Base-by-base conservation (phyloP, 805 yeast genomes). In the Candida nitratophila region DNA sequence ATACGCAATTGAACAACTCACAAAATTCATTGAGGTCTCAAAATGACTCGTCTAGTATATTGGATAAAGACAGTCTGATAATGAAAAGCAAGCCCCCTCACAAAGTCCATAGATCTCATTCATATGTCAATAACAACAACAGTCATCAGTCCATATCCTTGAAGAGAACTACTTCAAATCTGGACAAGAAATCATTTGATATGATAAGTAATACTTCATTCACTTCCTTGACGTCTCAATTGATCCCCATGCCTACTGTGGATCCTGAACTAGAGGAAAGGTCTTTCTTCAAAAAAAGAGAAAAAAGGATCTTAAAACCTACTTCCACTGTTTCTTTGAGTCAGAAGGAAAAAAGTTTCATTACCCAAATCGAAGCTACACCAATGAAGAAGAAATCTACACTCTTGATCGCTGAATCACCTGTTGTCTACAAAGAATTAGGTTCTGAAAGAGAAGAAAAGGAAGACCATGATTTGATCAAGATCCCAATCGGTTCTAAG, bases 131-230 rank as follows among this genome's bases (percentile, higher is more conserved):
- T n/a, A n/a, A n/a, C n/a, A n/a, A n/a, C n/a, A n/a, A n/a, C n/a
- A n/a, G n/a, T 29, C 12, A 29, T 29, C 12, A 29, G n/a, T 11
- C 32, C 14, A 29, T 29, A 11, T 29, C 32, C 8, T 30, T 58
- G 16, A 55, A 49, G 42, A 45, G 64, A 27, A 40, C 61, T 9
- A 34, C 56, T 11, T 59, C 66, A 16, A 50, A 50, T 27, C 38
- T 34, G 24, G 37, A 34, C 20, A 56, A 51, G 38, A 63, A 61
- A 43, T 59, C 65, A 4, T 63, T 64, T 46, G 63, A 59, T 36
- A 62, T 64, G 66, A 49, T 53, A 6, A 53, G 52, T 37, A 48
- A 49, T 14, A 47, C 59, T 0, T 55, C 63, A 3, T 52, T 56
- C 32, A 44, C 32, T 10, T 29, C 32, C 5, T 29, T 29, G 14